These are phyloP conservation scores for Neoascochyta sp. DNA, from an alignment of 2,329 filamentous ascomycete genomes.

Conservation along the genomic window DNA sequence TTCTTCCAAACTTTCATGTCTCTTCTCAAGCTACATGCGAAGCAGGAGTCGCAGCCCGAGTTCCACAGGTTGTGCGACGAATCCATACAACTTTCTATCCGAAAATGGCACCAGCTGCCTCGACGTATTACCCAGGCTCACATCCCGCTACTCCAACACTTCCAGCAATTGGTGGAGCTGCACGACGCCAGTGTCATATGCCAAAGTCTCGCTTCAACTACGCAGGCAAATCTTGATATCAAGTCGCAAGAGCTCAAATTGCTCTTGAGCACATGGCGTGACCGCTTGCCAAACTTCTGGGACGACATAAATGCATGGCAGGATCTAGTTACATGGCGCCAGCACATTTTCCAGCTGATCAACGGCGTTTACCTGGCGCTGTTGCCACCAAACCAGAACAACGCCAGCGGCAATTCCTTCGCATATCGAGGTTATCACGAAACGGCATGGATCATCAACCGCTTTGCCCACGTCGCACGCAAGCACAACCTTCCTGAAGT, in stretches of 20 bases:
- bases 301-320: constrained; percentile 99
- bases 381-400: constrained; percentile 69
- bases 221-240: constrained; percentile 76
- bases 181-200: constrained; percentile 98
- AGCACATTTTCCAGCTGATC: constrained; percentile 97
- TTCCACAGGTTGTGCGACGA: constrained; percentile 93
- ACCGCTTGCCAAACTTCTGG: constrained; percentile 95
- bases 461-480: constrained; percentile 93
- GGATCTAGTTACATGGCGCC: constrained; percentile 98
- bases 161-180: constrained; percentile 94
- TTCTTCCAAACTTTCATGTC: constrained; percentile 99
- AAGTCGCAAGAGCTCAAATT: constrained; percentile 96
- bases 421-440: constrained; percentile 97
- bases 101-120: constrained; percentile 99
- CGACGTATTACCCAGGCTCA: constrained; percentile 91
- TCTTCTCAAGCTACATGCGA: constrained; percentile 87
- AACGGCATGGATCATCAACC: constrained; percentile 99
- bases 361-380: constrained; percentile 89
- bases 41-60: constrained; percentile 73
- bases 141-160: constrained; percentile 91
- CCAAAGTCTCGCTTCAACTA: constrained; percentile 82
- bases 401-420: constrained; percentile 84
- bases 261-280: constrained; percentile 89
- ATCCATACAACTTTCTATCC: constrained; percentile 92
- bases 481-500: constrained; percentile 97